Conservation (phyloP, 2,329 filamentous ascomycete genomes). For the Exserohilum turcica region DNA sequence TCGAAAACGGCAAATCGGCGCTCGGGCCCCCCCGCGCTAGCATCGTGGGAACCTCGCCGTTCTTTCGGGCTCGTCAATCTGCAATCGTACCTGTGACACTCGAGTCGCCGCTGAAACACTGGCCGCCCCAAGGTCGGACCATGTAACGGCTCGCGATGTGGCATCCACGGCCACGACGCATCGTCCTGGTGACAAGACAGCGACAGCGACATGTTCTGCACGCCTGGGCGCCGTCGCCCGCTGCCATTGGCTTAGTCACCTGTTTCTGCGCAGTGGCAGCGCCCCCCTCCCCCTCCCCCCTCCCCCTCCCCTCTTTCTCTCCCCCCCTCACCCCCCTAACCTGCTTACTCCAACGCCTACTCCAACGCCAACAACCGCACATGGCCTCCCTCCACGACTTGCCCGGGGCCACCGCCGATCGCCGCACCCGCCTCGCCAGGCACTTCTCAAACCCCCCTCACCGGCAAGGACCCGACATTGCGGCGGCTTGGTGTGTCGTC, state of each 20-base stretch:
- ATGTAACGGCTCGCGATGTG: conserved; percentile 22
- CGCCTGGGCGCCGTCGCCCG: neutral
- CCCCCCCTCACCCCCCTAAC: too few species aligned
- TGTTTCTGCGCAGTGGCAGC: neutral
- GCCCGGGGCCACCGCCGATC: conserved; percentile 24
- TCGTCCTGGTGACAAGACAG: too few species aligned
- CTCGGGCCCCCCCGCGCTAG: conserved; percentile 19
- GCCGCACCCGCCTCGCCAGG: conserved; percentile 21
- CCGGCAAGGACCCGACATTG: conserved; percentile 20
- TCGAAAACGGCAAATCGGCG: conserved; percentile 15
- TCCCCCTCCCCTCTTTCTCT: too few species aligned
- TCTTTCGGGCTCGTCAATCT: conserved; percentile 16
- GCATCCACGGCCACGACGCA: conserved; percentile 17
- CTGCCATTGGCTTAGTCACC: conserved; percentile 20
- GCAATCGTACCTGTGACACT: conserved; percentile 13
- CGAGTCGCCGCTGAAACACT: conserved; percentile 26
- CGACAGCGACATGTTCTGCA: conserved; percentile 12
- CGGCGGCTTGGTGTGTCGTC: conserved; percentile 15
- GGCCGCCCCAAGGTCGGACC: conserved; percentile 9
- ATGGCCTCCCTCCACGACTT: conserved; percentile 16
- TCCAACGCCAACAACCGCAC: conserved; percentile 10
- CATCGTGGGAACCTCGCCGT: conserved; percentile 12
- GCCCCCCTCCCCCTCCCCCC: too few species aligned
- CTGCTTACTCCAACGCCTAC: too few species aligned
- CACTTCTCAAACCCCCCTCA: conserved; percentile 18